Base-by-base conservation (phyloP, 2,329 filamentous ascomycete species). In the Neopestalotiopsis sp. region DNA sequence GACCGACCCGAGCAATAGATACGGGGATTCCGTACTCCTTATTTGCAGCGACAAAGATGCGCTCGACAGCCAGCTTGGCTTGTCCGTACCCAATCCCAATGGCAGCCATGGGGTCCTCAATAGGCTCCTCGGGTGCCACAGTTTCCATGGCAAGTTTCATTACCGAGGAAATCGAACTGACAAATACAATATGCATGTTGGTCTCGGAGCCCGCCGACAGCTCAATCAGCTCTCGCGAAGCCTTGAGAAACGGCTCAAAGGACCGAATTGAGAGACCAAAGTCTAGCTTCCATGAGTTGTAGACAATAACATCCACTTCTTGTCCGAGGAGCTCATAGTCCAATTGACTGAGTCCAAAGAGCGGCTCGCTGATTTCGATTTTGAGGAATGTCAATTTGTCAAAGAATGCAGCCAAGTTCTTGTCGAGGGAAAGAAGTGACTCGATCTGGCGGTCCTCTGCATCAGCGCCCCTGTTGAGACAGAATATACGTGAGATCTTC, bases 61-160 rank as follows among this genome's bases (percentile, higher is more conserved):
- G 24, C 65, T 76, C 73, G 0, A 71, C 71, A 0, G 69, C 72
- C 0, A 73, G 59, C 42, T 76, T 76, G 4, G 73, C 74, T 58
- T 73, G 72, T 3, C 40, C 75, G 53, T 76, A 76, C 2, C 75
- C 75, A 1, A 59, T 71, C 40, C 70, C 38, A 20, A 70, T 4
- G 2, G 72, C 66, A 1, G 72, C 70, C 13, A 59, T 20, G 2
- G 67, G n/a, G 56, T 73, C 71, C 7, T 67, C 56, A 4, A 73
- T 67, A 53, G 45, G 45, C n/a, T 53, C 13, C n/a, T 53, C 45
- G 3, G 45, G 45, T 14, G 45, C 45, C n/a, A 53, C n/a, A n/a
- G 14, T 53, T 17, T 20, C n/a, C 17, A 7, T n/a, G 45, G 45
- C 45, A 53, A 53, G 45, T 9, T 9, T 0, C 14, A 2, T 53